phyloP scores from a whole-genome alignment of 2,329 filamentous ascomycete species.

The Scedosporium apiospermum region DNA sequence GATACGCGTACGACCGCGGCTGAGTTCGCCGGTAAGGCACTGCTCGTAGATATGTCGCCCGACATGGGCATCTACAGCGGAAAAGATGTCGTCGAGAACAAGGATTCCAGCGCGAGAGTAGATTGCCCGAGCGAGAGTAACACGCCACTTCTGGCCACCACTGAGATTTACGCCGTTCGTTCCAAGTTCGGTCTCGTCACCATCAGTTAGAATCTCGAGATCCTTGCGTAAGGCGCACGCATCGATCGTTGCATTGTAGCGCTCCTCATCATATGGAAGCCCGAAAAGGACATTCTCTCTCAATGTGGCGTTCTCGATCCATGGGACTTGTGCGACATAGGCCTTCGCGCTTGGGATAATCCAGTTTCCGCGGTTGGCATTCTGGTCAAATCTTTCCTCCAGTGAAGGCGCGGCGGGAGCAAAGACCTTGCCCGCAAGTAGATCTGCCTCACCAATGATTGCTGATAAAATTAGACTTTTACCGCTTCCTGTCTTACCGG shows the following conservation, averaged over 20 bases:
- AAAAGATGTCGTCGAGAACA: constrained; percentile 76
- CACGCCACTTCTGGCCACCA: constrained; percentile 74
- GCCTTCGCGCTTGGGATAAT: constrained; percentile 60
- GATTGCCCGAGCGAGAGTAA: constrained; percentile 70
- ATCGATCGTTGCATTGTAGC: constrained; percentile 61
- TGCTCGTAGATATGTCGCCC: constrained; percentile 71
- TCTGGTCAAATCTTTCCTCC: constrained; percentile 47
- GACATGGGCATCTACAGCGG: constrained; percentile 72
- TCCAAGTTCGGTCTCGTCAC: constrained; percentile 72
- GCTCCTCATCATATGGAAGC: constrained; percentile 55
- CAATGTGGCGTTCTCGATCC: constrained; percentile 77
- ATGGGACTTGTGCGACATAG: constrained; percentile 71
- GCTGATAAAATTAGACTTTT: constrained; percentile 68
- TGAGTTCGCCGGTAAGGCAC: constrained; percentile 62
- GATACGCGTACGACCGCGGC: constrained; percentile 61
- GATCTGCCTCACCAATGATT: constrained; percentile 65
- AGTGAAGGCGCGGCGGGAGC: constrained; percentile 40
- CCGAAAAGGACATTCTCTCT: constrained; percentile 73
- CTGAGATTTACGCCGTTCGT: constrained; percentile 60
- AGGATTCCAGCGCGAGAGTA: constrained; percentile 66
- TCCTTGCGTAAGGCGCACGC: constrained; percentile 70
- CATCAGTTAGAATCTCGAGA: constrained; percentile 64
- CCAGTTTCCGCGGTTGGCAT: constrained; percentile 58
- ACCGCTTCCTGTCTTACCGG: constrained; percentile 67
- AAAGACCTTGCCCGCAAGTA: constrained; percentile 53